Conservation (phyloP, 129 eudicot genomes). For the sunflower (Helianthus annuus) region HanXRQr2.0-SUNRISE NC_035434.2:102647033-102647532, state of each 20-base stretch:
- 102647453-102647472: not conserved
- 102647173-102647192: conserved; percentile 93
- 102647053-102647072: conserved; percentile 82
- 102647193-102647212: conserved; percentile 63
- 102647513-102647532: not conserved
- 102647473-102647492: not conserved
- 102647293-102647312: not conserved
- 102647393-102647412: not conserved
- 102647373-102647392: not conserved
- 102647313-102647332: conserved; percentile 31
- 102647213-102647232: conserved; percentile 49
- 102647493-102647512: not conserved
- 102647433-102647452: not conserved
- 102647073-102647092: conserved; percentile 93
- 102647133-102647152: conserved; percentile 95
- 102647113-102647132: conserved; percentile 88
- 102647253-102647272: not conserved
- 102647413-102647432: not conserved
- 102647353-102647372: not conserved
- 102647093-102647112: conserved; percentile 88
- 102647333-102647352: conserved; percentile 21
- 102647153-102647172: conserved; percentile 99
- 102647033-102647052: conserved; percentile 83
- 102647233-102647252: conserved; percentile 10
- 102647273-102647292: not conserved